Percentiles rank a stretch among this genome's conserved stretches.
These are phyloP conservation scores for Plasmodium gallinaceum DNA, from an alignment of 169 alveolate genomes.

Conservation along the genomic window DNA sequence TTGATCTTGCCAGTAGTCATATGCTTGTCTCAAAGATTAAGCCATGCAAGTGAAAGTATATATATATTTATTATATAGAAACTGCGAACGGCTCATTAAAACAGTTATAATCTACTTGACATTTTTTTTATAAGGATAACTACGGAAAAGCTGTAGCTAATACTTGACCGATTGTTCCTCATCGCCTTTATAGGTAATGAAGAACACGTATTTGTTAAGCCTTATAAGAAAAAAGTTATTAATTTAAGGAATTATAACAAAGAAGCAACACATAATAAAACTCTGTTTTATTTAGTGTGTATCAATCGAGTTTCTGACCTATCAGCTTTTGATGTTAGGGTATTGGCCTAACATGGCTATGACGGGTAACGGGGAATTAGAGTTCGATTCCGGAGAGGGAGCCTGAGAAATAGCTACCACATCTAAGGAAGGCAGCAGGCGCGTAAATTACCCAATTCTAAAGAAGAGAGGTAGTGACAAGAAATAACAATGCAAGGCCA, in stretches of 20 bases:
- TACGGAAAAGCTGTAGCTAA: conserved; percentile 80
- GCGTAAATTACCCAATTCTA: conserved; percentile 96
- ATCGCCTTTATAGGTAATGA: no score
- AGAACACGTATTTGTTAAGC: conserved; percentile 45
- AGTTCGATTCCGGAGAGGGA: conserved; percentile 97
- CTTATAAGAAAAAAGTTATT: conserved; percentile 37
- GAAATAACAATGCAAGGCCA: conserved; percentile 92
- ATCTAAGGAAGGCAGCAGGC: conserved; percentile 97
- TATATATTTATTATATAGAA: conserved; percentile 79
- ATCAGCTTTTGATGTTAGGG: conserved; percentile 91
- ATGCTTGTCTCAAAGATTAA: conserved; percentile 96
- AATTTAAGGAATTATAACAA: conserved; percentile 74
- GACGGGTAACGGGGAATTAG: conserved; percentile 97
- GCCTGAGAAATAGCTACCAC: conserved; percentile 98
- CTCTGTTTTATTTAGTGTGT: conserved; percentile 54
- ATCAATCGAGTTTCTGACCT: conserved; percentile 80
- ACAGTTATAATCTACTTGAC: conserved; percentile 83
- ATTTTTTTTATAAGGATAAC: conserved; percentile 70
- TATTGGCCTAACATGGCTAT: conserved; percentile 95
- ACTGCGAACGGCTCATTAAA: conserved; percentile 90
- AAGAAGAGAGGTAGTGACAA: conserved; percentile 96
- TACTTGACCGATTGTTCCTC: conserved; percentile 43
- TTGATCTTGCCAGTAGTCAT: conserved; percentile 98
- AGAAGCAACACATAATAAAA: conserved; percentile 75
- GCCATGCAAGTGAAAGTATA: conserved; percentile 96